Base-by-base conservation (phyloP, 176 grass and related monocot genomes). In the Ampelocalamus luodianensis region DNA sequence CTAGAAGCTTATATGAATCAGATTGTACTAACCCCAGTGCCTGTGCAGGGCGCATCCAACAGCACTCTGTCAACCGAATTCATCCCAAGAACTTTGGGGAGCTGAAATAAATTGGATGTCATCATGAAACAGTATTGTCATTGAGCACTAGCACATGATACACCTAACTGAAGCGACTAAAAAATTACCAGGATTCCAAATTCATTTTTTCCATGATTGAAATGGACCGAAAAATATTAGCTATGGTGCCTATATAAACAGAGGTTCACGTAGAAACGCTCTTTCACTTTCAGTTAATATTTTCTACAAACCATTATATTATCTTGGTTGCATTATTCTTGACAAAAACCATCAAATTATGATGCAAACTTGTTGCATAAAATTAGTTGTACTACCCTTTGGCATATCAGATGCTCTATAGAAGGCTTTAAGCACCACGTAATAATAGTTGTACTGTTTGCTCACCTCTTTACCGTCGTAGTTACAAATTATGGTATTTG, bases 61-160 rank as follows among this genome's bases (percentile, higher is more conserved):
- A 99, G 90, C 68, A 96, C 96, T 85, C 96, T 94, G 89, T 99
- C 96, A 85, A 96, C 89, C 39, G 93, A 94, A 87, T 99, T 95
- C 40, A 88, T 73, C 16, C 96, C 96, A 48, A 99, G 90, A 89
- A 96, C 84, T 87, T 92, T 94, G 11, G 93, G 91, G 83, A 99
- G 78, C 96, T 99, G 86, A 77, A 87, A 94, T 20, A 70, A 58
- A 81, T 53, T 65, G n/a, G 43, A 53, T 36, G 37, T 78, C 3
- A 44, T 71, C 65, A 81, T 38, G 5, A 53, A 82, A 69, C 9
- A 71, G 34, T 42, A 59, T 78, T 85, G 15, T 23, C 4, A 65
- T 7, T 46, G 24, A 49, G n/a, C 59, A 13, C 13, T 0, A 64
- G 61, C 71, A 68, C 60, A 66, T 11, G 5, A 29, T 58, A 44